Base-by-base conservation (phyloP, 305 asterid genomes). In the Coffea humblotiana region DNA sequence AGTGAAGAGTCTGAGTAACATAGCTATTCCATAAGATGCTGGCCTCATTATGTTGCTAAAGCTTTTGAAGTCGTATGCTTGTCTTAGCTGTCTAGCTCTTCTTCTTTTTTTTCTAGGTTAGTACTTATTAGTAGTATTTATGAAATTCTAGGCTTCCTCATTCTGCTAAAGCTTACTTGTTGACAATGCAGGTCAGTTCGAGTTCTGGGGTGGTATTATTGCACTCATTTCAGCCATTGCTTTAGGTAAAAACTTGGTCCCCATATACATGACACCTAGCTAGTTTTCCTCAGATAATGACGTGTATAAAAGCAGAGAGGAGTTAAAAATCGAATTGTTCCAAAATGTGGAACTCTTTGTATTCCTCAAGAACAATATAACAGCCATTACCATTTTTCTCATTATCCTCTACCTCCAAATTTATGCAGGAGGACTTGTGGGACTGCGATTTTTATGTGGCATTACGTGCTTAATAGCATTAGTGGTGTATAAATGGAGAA, bases 111-210 rank as follows among this genome's bases (percentile, higher is more conserved):
- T 32, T 32, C 1, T 32, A 32, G 37, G 40, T 56, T 25, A 47
- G 52, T 37, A 29, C 43, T 40, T 40, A 40, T 3, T 40, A 40
- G 43, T 2, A 40, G 43, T 40, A 40, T 71, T 25, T 67, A 18
- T 37, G 15, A 74, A 19, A 23, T 72, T 12, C 13, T 78, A 49
- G 60, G 54, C 19, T 73, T 80, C 77, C 61, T 71, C 49, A 75
- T 27, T 78, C 80, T 77, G 74, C 88, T 90, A 49, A 77, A 90
- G 56, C 43, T 29, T 83, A 78, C 81, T 61, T 25, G 60, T 85
- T 82, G 78, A 40, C 23, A 79, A 79, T 89, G 94, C 97, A 92
- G 97, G 97, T 84, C 85, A 79, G 63, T 5, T 84, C 68, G 9
- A 85, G 74, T 85, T 25, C 81, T 88, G 83, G 81, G 86, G 86